Evolutionary conservation across 1,284 basidiomycete species (phyloP), one percentile per base, ranked within the genome.

Genomic region (Cutaneotrichosporon mucoides): DNA sequence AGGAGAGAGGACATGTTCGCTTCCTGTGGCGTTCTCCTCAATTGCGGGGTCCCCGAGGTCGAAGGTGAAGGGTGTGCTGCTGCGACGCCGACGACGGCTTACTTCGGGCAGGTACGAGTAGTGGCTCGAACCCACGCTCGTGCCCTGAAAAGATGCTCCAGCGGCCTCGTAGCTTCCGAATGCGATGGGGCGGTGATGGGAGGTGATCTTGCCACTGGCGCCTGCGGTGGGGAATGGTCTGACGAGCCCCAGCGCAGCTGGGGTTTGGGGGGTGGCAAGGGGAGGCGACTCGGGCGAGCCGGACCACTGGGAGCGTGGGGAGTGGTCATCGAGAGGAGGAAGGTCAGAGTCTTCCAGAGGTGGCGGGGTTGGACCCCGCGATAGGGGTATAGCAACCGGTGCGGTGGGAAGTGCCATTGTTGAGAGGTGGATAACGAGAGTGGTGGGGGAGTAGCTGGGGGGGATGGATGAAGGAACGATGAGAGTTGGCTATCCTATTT

Each of bases 261-360:
- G 62, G 5, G 58, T 61, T 33, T 59, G 48, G 6, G 63, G 63
- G 5, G 63, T 60, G 33, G 53, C 56, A 40, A 52, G 40, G 24
- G 6, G 15, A 42, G 56, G 58, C 43, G 36, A 59, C 42, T 48
- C 42, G 37, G 53, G 49, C 15, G 56, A 52, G 7, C 46, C 36
- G n/a, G 51, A 53, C 40, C 41, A 56, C 13, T 36, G 42, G 35
- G 34, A 46, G n/a, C 16, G 43, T 12, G 35, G 37, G n/a, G 45
- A 37, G n/a, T 11, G 24, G 24, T 24, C n/a, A 10, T 46, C 44
- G 49, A 37, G 58, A 3, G 12, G 45, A 5, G 49, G 47, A 52
- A 51, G 36, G 38, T 51, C 49, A 4, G 15, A 13, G 15, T n/a
- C 8, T 15, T 24, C 8, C 43, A 35, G 38, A 40, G 42, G 56